phyloP scores from a whole-genome alignment of 2,329 filamentous ascomycete genomes.

The Colletotrichum cordylinicola region DNA sequence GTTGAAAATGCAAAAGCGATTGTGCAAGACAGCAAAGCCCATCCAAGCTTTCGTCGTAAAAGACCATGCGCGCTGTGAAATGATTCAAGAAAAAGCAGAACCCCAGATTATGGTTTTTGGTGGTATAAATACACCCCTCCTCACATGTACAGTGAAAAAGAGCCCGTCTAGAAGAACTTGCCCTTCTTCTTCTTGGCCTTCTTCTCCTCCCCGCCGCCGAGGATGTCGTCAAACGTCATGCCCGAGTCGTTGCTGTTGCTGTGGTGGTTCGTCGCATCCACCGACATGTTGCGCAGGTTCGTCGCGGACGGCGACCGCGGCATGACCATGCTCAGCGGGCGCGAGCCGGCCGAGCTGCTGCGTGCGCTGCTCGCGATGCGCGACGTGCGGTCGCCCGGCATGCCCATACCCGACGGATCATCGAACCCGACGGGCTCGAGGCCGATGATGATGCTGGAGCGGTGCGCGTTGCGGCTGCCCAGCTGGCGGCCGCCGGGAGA shows the following conservation, averaged over 20 bases:
- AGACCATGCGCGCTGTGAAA: neutral
- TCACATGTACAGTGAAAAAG: neutral
- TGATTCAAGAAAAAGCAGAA: neutral
- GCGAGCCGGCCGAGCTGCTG: constrained; percentile 25
- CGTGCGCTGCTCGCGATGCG: constrained; percentile 32
- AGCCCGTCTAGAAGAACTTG: constrained; percentile 40
- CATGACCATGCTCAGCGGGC: constrained; percentile 19
- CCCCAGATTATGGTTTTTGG: neutral
- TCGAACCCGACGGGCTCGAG: constrained; percentile 41
- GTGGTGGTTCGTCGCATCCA: constrained; percentile 24
- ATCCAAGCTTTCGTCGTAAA: neutral
- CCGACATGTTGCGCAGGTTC: constrained; percentile 33
- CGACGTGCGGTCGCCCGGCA: constrained; percentile 21
- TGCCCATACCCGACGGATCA: neutral
- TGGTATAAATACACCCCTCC: constrained; percentile 16
- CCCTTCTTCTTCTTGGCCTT: constrained; percentile 45
- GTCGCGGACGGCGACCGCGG: constrained; percentile 38
- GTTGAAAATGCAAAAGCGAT: neutral
- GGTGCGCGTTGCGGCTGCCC: constrained; percentile 36
- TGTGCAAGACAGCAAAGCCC: neutral
- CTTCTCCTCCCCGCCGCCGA: constrained; percentile 39
- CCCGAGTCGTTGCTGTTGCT: constrained; percentile 29
- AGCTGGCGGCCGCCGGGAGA: constrained; percentile 36
- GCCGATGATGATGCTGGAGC: constrained; percentile 49
- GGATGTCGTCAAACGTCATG: constrained; percentile 56